phyloP scores from a whole-genome alignment of 768 basidiomycete genomes.

The Amanita exitialis region DNA sequence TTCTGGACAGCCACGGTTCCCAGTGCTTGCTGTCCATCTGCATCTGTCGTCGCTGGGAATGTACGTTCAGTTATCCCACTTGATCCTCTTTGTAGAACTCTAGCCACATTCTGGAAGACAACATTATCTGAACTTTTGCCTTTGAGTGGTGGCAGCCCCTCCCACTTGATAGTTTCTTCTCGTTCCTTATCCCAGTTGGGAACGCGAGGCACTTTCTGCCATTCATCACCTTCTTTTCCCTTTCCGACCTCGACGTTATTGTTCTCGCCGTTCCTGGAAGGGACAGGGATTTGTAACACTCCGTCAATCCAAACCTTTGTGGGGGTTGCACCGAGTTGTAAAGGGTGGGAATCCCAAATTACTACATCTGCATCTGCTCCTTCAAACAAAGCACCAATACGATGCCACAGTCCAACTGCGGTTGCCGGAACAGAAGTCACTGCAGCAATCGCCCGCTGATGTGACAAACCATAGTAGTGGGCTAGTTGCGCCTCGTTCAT shows the following conservation, averaged over 20 bases:
- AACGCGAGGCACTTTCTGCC: slow-evolving; percentile 36
- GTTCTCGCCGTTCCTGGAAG: slow-evolving; percentile 25
- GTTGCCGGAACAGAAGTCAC: slow-evolving; percentile 60
- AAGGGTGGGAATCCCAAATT: slow-evolving; percentile 68
- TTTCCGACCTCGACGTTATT: slow-evolving; percentile 32
- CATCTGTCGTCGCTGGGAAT: slow-evolving; percentile 17
- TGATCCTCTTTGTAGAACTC: slow-evolving; percentile 28
- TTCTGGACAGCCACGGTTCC: slow-evolving; percentile 32
- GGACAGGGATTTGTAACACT: slow-evolving; percentile 54
- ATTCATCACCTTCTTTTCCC: slow-evolving; percentile 32
- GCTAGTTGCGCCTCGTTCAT: slow-evolving; percentile 66
- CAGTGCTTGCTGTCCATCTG: slow-evolving; percentile 8
- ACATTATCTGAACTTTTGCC: slow-evolving; percentile 24
- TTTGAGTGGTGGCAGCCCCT: slow-evolving; percentile 60
- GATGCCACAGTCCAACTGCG: slow-evolving; percentile 63
- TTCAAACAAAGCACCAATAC: slow-evolving; percentile 52
- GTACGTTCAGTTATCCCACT: slow-evolving; percentile 22
- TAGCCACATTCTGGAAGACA: slow-evolving; percentile 60
- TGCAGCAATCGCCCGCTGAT: slow-evolving; percentile 47
- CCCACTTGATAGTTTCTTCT: slow-evolving; percentile 45
- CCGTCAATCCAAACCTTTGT: slow-evolving; percentile 80
- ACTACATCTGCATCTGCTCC: slow-evolving; percentile 66
- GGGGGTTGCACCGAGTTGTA: slow-evolving; percentile 67
- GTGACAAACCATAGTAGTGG: slow-evolving; percentile 54
- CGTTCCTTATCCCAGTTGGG: slow-evolving; percentile 62